phyloP scores from a whole-genome alignment of 257 asterid species.

The Verbascum thapsus region DNA sequence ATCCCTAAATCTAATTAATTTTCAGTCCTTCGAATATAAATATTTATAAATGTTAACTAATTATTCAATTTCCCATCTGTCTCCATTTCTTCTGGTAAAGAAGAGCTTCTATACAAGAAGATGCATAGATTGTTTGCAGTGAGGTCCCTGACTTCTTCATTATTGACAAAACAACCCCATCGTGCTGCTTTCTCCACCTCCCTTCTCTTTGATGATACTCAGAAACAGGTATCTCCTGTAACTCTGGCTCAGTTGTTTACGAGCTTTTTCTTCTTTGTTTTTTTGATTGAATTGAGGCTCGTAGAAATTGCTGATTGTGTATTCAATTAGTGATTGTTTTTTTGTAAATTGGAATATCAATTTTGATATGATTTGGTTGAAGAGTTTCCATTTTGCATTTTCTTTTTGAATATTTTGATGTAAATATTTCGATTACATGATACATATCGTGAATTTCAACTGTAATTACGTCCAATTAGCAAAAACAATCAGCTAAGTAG shows the following conservation, averaged over 20 bases:
- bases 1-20: too few relatives aligned
- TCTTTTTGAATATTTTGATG: too few relatives aligned
- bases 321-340: slow-evolving; percentile 3
- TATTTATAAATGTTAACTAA: too few relatives aligned
- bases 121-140: slow-evolving; percentile 68
- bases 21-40: background rate
- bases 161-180: slow-evolving; percentile 39
- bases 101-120: slow-evolving; percentile 11
- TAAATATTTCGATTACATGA: too few relatives aligned
- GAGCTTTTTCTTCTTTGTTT: too few relatives aligned
- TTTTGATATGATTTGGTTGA: too few relatives aligned
- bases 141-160: slow-evolving; percentile 53
- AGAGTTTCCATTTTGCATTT: too few relatives aligned
- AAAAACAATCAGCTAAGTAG: too few relatives aligned
- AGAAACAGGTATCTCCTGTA: slow-evolving; percentile 59
- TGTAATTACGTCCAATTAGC: too few relatives aligned
- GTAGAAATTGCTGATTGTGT: slow-evolving; percentile 5
- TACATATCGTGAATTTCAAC: too few relatives aligned
- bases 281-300: slow-evolving; percentile 20
- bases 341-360: background rate
- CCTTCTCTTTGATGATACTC: slow-evolving; percentile 81
- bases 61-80: slow-evolving; percentile 7
- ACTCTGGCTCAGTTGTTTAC: background rate
- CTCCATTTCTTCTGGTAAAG: slow-evolving; percentile 11
- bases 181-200: slow-evolving; percentile 74